A percentile compares a stretch with the other conserved stretches of the same genome.
phyloP scores from a whole-genome alignment of 306 rosid genomes.

The Spatholobus suberectus region DNA sequence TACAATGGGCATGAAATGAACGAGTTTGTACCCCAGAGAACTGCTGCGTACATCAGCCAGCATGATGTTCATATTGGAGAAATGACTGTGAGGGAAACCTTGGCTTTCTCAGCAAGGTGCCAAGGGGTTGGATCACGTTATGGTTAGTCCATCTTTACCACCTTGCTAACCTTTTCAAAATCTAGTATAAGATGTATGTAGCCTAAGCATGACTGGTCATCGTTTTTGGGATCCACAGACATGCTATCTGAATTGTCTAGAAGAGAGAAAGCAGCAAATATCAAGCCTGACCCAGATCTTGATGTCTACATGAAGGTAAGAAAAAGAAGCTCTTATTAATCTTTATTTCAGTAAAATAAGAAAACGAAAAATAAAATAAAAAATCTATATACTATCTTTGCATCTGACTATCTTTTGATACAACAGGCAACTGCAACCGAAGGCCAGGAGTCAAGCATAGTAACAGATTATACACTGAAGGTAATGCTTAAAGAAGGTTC shows the following conservation, averaged over 20 bases:
- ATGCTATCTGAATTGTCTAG: constrained; percentile 71
- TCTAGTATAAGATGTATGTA: constrained; percentile 4
- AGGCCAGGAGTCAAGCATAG: constrained; percentile 66
- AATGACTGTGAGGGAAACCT: constrained; percentile 93
- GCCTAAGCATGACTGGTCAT: not conserved
- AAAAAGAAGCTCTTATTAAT: not conserved
- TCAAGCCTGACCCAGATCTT: constrained; percentile 83
- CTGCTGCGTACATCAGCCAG: constrained; percentile 85
- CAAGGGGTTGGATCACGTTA: constrained; percentile 87
- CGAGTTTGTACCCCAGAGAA: constrained; percentile 76
- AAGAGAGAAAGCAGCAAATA: constrained; percentile 79
- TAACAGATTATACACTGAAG: constrained; percentile 5
- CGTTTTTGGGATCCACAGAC: constrained; percentile 48
- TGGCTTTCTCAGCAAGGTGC: constrained; percentile 87
- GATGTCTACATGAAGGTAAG: constrained; percentile 91
- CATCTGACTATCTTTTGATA: not conserved
- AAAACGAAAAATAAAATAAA: not conserved
- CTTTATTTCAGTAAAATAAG: not conserved
- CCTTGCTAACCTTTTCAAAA: not conserved
- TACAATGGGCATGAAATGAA: constrained; percentile 57
- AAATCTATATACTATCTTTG: not conserved
- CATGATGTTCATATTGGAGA: constrained; percentile 83
- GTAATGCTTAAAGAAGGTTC: not conserved
- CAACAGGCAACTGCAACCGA: constrained; percentile 49
- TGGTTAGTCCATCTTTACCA: constrained; percentile 47